Evolutionary conservation across 2,329 filamentous ascomycete genomes (phyloP), one percentile per base, ranked within the genome.

Genomic region (Botrytis byssoidea): DNA sequence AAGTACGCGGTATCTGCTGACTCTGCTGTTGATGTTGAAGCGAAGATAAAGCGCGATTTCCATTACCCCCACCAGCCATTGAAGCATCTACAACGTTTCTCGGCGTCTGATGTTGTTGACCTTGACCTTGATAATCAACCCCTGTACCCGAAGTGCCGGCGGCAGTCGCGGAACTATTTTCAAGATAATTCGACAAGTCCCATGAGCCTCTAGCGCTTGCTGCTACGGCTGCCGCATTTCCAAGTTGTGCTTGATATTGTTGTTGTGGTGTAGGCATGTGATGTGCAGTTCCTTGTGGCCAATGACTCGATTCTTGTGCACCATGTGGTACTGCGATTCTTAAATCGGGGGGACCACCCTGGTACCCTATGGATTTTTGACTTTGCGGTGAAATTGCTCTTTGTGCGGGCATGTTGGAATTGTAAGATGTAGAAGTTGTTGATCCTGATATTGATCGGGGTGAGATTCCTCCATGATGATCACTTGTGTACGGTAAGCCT

Each of bases 111-210:
- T 71, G 70, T 32, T 66, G 70, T 35, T 71, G 70, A 22, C 65
- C 48, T 68, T 68, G 60, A 32, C 70, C 70, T 61, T 73, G 72
- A 74, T 79, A 79, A 72, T 75, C 77, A 55, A 78, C 72, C 35
- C 73, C 76, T n/a, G 75, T 69, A 61, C 68, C 72, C 48, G 79
- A 76, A 75, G 74, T 76, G 73, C 77, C 77, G 74, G 73, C 76
- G 76, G 79, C 74, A 76, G 77, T 77, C 73, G 80, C 77, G 68
- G 78, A 73, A 71, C 73, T 77, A 66, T 76, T 74, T n/a, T 81
- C 79, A 61, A 81, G 77, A 76, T 80, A 81, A 42, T 74, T 76
- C 37, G 79, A 75, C 74, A 81, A 79, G 72, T 81, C 81, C 80
- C 80, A 82, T 63, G 79, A 77, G 73, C 74, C 66, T 69, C 80